Evolutionary conservation across 768 basidiomycete species (phyloP).

Genomic region (Cystofilobasidium capitatum): DNA sequence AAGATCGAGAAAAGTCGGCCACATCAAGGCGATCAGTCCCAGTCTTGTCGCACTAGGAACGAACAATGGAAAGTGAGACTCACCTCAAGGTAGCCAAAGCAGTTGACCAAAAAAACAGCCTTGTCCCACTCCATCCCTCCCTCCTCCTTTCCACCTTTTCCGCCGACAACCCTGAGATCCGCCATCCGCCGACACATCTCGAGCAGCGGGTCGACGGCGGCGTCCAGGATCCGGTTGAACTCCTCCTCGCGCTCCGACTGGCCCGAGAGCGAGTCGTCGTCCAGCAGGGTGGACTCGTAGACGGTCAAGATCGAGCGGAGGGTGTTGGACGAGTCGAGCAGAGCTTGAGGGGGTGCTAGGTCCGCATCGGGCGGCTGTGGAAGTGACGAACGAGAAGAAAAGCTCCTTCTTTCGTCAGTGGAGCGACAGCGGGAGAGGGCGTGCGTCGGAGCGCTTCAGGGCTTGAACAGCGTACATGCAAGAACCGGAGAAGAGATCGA

Average conservation of each 20-base stretch:
- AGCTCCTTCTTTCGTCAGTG: background rate
- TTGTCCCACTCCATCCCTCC: slow-evolving; percentile 71
- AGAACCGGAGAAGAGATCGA: slow-evolving; percentile 48
- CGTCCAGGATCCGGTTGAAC: slow-evolving; percentile 67
- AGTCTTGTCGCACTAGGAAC: no score
- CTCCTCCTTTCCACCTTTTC: slow-evolving; percentile 5
- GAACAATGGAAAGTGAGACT: no score
- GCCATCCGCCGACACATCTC: slow-evolving; percentile 61
- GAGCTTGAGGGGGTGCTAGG: slow-evolving; percentile 60
- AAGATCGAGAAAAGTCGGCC: background rate
- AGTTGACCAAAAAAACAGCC: slow-evolving; percentile 76
- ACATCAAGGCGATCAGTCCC: no score
- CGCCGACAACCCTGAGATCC: slow-evolving; percentile 41
- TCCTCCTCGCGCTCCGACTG: slow-evolving; percentile 39
- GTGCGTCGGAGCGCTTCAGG: no score
- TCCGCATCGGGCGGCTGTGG: slow-evolving; percentile 50
- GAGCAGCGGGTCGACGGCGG: slow-evolving; percentile 74
- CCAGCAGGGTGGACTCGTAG: slow-evolving; percentile 74
- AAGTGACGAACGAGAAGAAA: slow-evolving; percentile 39
- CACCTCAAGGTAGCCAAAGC: slow-evolving; percentile 70
- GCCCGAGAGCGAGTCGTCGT: slow-evolving; percentile 36
- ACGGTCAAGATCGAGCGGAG: slow-evolving; percentile 81
- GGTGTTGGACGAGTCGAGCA: slow-evolving; percentile 73
- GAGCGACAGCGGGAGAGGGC: background rate
- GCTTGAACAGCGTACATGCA: slow-evolving; percentile 40